These are phyloP conservation scores for Mycena vulgaris DNA, from an alignment of 768 basidiomycete genomes.

Conservation along the genomic window DNA sequence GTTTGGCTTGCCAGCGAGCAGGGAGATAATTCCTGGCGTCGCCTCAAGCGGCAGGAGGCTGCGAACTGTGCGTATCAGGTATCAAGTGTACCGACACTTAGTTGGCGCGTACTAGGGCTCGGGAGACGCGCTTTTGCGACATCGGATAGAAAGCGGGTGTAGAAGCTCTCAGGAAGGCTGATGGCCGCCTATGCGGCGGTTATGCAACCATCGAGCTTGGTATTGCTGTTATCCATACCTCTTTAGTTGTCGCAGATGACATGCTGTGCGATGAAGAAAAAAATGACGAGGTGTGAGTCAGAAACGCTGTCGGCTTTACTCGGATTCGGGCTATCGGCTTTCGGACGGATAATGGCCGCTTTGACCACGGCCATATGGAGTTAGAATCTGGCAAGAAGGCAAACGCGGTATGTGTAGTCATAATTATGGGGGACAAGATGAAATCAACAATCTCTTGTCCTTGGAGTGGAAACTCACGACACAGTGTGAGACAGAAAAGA, in stretches of 20 bases:
- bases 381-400: too few species aligned
- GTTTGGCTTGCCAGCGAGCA: constrained; percentile 95
- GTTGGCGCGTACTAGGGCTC: constrained; percentile 67
- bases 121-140: constrained; percentile 74
- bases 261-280: too few species aligned
- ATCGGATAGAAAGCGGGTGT: constrained; percentile 73
- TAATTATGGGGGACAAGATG: too few species aligned
- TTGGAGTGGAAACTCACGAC: too few species aligned
- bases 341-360: too few species aligned
- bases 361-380: too few species aligned
- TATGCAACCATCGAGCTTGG: neutral
- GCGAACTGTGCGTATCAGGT: constrained; percentile 61
- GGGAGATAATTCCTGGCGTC: constrained; percentile 81
- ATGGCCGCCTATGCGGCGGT: neutral
- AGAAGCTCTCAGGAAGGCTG: constrained; percentile 67
- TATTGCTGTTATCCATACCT: neutral
- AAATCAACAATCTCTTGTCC: too few species aligned
- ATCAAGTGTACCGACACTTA: neutral
- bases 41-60: constrained; percentile 85
- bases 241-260: neutral
- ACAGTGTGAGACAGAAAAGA: too few species aligned
- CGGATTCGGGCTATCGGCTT: too few species aligned
- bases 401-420: too few species aligned
- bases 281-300: too few species aligned
- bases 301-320: too few species aligned